Conservation (phyloP, 2,329 filamentous ascomycete species). For the Talaromyces albobiverticillius region DNA sequence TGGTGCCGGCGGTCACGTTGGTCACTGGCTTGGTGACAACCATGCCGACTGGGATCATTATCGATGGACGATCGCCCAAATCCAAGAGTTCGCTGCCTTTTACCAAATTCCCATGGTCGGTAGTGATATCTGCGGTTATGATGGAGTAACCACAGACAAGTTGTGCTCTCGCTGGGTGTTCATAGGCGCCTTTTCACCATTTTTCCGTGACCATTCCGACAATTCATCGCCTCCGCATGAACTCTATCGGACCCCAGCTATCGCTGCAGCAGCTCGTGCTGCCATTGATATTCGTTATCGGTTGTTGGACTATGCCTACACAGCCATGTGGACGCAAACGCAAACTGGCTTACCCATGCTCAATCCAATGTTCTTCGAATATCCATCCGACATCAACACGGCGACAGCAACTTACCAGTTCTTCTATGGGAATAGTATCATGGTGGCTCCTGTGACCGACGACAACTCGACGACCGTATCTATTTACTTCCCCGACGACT, state of each 20-base stretch:
- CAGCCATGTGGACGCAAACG: conserved; percentile 61
- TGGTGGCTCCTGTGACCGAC: conserved; percentile 56
- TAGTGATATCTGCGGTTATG: conserved; percentile 76
- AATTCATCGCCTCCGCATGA: conserved; percentile 59
- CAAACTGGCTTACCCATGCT: conserved; percentile 63
- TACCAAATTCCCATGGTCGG: conserved; percentile 69
- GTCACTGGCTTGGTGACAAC: conserved; percentile 64
- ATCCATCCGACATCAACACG: conserved; percentile 56
- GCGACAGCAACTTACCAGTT: conserved; percentile 55
- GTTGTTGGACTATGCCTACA: conserved; percentile 78
- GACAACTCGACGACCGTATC: conserved; percentile 52
- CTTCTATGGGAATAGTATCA: conserved; percentile 57
- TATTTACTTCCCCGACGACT: conserved; percentile 56
- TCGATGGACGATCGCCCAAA: conserved; percentile 56
- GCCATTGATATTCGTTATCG: conserved; percentile 72
- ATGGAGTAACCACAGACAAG: conserved; percentile 61
- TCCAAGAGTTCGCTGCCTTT: conserved; percentile 61
- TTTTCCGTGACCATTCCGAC: conserved; percentile 72
- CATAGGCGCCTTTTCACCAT: conserved; percentile 70
- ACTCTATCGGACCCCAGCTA: conserved; percentile 67
- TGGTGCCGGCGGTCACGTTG: conserved; percentile 61
- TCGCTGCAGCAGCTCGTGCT: conserved; percentile 62
- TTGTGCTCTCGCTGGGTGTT: conserved; percentile 74
- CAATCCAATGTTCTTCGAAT: conserved; percentile 70
- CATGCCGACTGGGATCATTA: conserved; percentile 58